A percentile compares a stretch with the other conserved stretches of the same genome.
Conservation (phyloP, 78 protist genomes). For the Parvularia atlantis region DNA sequence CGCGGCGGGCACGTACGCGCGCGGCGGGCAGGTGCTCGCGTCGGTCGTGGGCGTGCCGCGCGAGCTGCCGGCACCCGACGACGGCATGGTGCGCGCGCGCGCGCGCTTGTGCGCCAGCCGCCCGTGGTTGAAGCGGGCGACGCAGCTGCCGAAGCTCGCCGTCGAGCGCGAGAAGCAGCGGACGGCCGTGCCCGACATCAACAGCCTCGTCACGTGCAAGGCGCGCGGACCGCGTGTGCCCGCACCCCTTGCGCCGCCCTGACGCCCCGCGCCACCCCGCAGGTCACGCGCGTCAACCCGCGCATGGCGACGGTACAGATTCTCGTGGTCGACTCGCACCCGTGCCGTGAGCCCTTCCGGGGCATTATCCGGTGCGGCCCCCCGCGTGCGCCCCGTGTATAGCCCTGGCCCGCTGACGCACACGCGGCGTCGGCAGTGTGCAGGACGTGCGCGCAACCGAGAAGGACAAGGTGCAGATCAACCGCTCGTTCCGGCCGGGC, state of each 20-base stretch:
- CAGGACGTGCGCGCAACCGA: constrained; percentile 72
- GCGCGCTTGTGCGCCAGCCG: not conserved
- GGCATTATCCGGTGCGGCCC: constrained; percentile 3
- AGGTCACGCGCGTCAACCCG: constrained; percentile 15
- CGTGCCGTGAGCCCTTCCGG: not conserved
- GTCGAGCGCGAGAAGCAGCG: not conserved
- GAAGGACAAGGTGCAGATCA: constrained; percentile 68
- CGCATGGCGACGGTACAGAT: constrained; percentile 11
- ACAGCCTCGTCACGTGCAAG: too few species aligned
- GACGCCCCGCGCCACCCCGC: too few species aligned
- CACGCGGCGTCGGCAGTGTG: not conserved
- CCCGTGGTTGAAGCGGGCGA: not conserved
- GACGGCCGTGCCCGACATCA: not conserved
- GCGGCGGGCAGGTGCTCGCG: too few species aligned
- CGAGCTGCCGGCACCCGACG: too few species aligned
- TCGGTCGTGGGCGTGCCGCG: too few species aligned
- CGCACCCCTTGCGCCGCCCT: too few species aligned
- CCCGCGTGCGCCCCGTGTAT: not conserved
- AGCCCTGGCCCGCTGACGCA: not conserved
- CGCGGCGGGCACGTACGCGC: too few species aligned
- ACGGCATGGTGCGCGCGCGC: too few species aligned
- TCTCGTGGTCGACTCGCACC: constrained; percentile 1
- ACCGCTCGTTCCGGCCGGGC: constrained; percentile 72
- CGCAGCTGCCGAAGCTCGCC: not conserved
- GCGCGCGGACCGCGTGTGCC: too few species aligned